phyloP scores from a whole-genome alignment of 169 alveolate genomes.

The Cryptosporidium canis region DNA sequence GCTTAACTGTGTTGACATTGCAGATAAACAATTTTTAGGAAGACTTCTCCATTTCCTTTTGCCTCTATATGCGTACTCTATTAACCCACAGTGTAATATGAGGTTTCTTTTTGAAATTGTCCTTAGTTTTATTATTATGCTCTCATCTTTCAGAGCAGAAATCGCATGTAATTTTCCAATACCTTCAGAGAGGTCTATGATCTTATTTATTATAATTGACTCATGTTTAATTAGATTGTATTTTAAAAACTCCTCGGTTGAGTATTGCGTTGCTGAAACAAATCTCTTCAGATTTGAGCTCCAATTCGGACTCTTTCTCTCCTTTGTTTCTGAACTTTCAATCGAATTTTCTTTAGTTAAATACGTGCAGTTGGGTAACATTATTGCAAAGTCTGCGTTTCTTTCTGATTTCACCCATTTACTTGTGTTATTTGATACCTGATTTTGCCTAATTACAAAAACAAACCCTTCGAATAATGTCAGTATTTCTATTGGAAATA shows the following conservation, averaged over 20 bases:
- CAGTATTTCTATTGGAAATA: constrained; percentile 9
- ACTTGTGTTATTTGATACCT: neutral
- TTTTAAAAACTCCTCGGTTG: neutral
- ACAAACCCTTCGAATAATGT: constrained; percentile 19
- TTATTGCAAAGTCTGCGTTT: constrained; percentile 15
- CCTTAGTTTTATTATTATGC: constrained; percentile 1
- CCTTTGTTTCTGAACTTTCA: neutral
- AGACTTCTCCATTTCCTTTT: constrained; percentile 46
- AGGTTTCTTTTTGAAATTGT: constrained; percentile 26
- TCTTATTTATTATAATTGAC: neutral
- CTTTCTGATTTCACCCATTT: constrained; percentile 38
- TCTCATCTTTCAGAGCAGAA: neutral
- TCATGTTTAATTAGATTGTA: neutral
- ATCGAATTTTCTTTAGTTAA: neutral
- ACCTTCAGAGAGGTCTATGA: constrained; percentile 18
- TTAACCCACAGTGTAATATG: constrained; percentile 36
- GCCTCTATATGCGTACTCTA: neutral
- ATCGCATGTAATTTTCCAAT: constrained; percentile 1
- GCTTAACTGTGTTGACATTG: neutral
- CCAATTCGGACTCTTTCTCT: neutral
- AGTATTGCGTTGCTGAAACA: neutral
- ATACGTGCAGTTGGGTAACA: neutral
- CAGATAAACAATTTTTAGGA: constrained; percentile 25
- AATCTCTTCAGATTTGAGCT: neutral
- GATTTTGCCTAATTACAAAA: constrained; percentile 20